Base-by-base conservation (phyloP, 2,329 filamentous ascomycete genomes). In the Fusarium poae region DNA sequence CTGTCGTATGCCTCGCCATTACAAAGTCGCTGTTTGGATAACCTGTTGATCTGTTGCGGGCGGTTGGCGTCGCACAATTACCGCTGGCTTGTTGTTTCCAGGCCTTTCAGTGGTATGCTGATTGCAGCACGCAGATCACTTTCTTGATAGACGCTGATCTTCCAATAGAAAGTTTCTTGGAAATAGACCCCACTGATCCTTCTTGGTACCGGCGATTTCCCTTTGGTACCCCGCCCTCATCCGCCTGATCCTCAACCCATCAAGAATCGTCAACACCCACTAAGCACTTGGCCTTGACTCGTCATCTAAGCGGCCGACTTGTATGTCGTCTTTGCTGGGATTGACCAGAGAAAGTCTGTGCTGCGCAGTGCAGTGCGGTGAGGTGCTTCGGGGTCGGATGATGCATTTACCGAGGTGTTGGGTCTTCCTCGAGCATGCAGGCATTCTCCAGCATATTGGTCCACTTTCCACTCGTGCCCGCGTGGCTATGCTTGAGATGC, bases 381-480 rank as follows among this genome's bases (percentile, higher is more conserved):
- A 5, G 54, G 32, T 62, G 27, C 37, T 29, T 37, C 50, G 27
- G 15, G 57, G 15, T 59, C 34, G 40, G 20, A 25, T 48, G 23
- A 39, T 67, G 32, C 29, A 27, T 71, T 76, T 72, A 79, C 55
- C 76, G 73, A 32, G 77, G 75, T 37, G 76, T 74, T 40, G 77
- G 73, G 42, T 97, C 94, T 77, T 97, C 86, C 56, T 91, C 94
- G 79, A 94, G 89, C 93, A 98, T 97, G 81, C 96, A 99, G 7
- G 94, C 93, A 77, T 93, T 97, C 78, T 99, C 96, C 34, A 99
- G 85, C 86, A 97, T 94, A 79, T 98, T 98, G 15, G 96, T 99
- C 96, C 96, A 99, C 80, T 98, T 98, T 32, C 96, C 96, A 79
- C 94, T 97, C 1, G 93, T 95, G 35, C 96, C 96, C 37, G 92